Base-by-base conservation (phyloP, 1,284 basidiomycete genomes). In the Leccinum cinnamomeum region DNA sequence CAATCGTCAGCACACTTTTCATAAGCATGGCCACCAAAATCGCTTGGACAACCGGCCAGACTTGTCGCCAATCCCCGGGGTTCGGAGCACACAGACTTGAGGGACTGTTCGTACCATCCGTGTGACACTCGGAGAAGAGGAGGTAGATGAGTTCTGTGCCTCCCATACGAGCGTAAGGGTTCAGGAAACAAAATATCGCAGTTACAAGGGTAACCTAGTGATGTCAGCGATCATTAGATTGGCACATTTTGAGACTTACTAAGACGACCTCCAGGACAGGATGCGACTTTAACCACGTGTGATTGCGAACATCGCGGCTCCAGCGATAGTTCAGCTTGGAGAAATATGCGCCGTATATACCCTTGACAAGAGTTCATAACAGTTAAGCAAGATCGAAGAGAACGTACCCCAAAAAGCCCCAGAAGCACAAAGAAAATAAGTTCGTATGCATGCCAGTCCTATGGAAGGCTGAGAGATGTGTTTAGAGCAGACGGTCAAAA, bases 141-240 rank as follows among this genome's bases (percentile, higher is more conserved):
- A 90, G 92, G 76, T 88, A 92, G 60, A 99, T 92, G 16, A 98
- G 88, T 74, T 98, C 95, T 10, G 96, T 96, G 2, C 96, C 96
- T 53, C 95, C 91, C 90, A 98, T 95, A 35, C 91, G 88, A 5
- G 94, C 92, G 73, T 91, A 98, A 0, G 92, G 91, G 75, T 97
- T 98, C 64, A 94, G 78, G 79, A 96, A 97, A 67, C 91, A 92
- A 53, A 96, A 76, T 2, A 87, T 68, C 0, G 90, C 87, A 1
- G 93, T 97, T 39, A 91, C 73, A 35, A 89, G 75, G 0, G 92
- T 94, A 61, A 94, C 87, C 91, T 94, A 33, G 18, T 56, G 63
- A 53, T 53, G 51, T 70, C 60, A 68, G 62, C 48, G 62, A 59
- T 25, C 53, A 48, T 12, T 12, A 11, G 14, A 58, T 16, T 2